Percentiles rank a stretch among this genome's conserved stretches.
phyloP scores from a whole-genome alignment of 1,284 basidiomycete genomes.

The Porogramme epimiltina region DNA sequence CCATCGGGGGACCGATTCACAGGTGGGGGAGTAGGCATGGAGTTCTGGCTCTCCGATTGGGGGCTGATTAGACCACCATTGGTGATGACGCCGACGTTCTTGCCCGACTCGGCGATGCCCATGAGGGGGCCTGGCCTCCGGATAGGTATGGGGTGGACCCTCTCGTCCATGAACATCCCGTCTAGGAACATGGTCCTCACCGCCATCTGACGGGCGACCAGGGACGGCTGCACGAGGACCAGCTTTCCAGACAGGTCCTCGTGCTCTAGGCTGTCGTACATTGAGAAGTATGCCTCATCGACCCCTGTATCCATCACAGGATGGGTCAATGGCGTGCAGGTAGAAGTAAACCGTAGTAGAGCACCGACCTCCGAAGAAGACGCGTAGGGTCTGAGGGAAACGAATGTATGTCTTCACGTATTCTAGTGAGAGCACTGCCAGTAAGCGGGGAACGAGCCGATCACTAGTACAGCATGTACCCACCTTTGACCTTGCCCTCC shows the following conservation, averaged over 20 bases:
- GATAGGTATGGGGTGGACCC: slow-evolving; percentile 40
- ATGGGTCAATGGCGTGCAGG: neutral
- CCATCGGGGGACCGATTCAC: slow-evolving; percentile 13
- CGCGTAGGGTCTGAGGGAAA: slow-evolving; percentile 72
- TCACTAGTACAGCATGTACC: slow-evolving; percentile 8
- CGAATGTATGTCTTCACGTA: slow-evolving; percentile 74
- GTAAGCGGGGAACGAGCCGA: neutral
- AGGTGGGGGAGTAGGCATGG: slow-evolving; percentile 21
- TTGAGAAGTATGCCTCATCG: slow-evolving; percentile 45
- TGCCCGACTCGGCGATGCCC: slow-evolving; percentile 14
- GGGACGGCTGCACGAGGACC: slow-evolving; percentile 56
- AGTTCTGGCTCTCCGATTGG: slow-evolving; percentile 32
- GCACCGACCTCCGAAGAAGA: slow-evolving; percentile 70
- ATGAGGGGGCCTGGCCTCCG: slow-evolving; percentile 42
- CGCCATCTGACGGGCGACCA: slow-evolving; percentile 50
- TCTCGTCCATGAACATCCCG: slow-evolving; percentile 59
- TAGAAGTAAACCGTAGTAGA: neutral
- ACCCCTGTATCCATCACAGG: slow-evolving; percentile 33
- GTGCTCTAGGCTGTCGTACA: slow-evolving; percentile 40
- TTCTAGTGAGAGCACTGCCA: slow-evolving; percentile 44
- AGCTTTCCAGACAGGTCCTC: slow-evolving; percentile 71
- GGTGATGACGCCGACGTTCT: slow-evolving; percentile 25
- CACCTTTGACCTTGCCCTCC: slow-evolving; percentile 77
- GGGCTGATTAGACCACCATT: slow-evolving; percentile 36
- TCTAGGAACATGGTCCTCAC: slow-evolving; percentile 58